These are phyloP conservation scores for Favolaschia claudopus DNA, from an alignment of 768 basidiomycete species.

Conservation along the genomic window DNA sequence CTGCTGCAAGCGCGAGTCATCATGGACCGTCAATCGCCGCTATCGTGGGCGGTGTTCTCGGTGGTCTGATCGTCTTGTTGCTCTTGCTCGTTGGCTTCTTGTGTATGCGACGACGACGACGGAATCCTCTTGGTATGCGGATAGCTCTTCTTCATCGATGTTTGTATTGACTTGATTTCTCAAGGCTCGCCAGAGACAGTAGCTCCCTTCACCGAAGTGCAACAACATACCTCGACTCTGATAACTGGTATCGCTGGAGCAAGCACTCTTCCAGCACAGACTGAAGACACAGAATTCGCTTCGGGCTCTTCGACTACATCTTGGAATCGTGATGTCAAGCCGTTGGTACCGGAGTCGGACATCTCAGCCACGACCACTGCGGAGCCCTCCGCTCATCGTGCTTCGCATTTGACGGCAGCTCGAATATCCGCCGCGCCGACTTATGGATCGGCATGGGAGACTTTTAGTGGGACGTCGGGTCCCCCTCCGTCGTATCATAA, in stretches of 20 bases:
- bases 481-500: slow-evolving; percentile 11
- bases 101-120: slow-evolving; percentile 3
- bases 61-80: background rate
- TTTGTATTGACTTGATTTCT: too few species aligned
- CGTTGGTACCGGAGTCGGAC: background rate
- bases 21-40: slow-evolving; percentile 6
- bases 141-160: too few species aligned
- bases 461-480: background rate
- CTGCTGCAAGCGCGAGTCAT: background rate
- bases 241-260: too few species aligned
- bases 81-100: slow-evolving; percentile 6
- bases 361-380: background rate
- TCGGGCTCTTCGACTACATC: background rate
- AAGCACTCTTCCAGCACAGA: too few species aligned
- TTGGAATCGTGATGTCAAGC: background rate
- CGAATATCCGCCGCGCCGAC: slow-evolving; percentile 1
- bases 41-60: slow-evolving; percentile 20
- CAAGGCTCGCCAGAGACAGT: too few species aligned
- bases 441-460: background rate
- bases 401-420: background rate
- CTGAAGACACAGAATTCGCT: too few species aligned
- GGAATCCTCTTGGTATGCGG: background rate
- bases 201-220: too few species aligned
- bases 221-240: too few species aligned
- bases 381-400: background rate